These are phyloP conservation scores for Kwoniella dejecticola DNA, from an alignment of 768 basidiomycete genomes.

Conservation along the genomic window DNA sequence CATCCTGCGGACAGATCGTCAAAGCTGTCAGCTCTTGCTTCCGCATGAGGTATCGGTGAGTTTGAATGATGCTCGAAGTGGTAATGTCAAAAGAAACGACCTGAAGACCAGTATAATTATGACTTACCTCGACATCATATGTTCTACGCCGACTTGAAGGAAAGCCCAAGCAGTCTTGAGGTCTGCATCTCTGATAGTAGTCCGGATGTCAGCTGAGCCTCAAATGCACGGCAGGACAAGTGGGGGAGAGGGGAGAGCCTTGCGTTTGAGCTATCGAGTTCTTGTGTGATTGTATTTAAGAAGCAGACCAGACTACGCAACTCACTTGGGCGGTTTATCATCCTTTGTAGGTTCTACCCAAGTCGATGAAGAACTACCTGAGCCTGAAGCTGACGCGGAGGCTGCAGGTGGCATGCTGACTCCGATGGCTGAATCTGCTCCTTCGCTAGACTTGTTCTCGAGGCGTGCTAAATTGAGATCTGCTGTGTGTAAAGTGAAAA, in stretches of 20 bases:
- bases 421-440: neutral
- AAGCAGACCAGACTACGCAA: neutral
- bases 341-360: slow-evolving; percentile 50
- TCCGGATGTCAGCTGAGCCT: slow-evolving; percentile 1
- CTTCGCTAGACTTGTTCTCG: no score
- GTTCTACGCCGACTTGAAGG: slow-evolving; percentile 60
- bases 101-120: no score
- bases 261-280: no score
- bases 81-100: no score
- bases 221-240: no score
- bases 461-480: no score
- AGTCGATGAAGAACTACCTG: slow-evolving; percentile 10
- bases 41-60: no score
- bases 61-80: no score
- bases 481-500: neutral
- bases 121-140: slow-evolving; percentile 56
- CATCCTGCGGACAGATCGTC: slow-evolving; percentile 32
- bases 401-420: neutral
- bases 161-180: slow-evolving; percentile 54
- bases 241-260: no score
- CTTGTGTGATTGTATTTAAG: no score
- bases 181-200: slow-evolving; percentile 39
- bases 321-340: slow-evolving; percentile 48
- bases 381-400: slow-evolving; percentile 13
- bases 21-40: neutral